Percentiles rank a stretch among this genome's conserved stretches.
These are phyloP conservation scores for Schizopora paradoxa DNA, from an alignment of 1,284 basidiomycete genomes.

Conservation along the genomic window DNA sequence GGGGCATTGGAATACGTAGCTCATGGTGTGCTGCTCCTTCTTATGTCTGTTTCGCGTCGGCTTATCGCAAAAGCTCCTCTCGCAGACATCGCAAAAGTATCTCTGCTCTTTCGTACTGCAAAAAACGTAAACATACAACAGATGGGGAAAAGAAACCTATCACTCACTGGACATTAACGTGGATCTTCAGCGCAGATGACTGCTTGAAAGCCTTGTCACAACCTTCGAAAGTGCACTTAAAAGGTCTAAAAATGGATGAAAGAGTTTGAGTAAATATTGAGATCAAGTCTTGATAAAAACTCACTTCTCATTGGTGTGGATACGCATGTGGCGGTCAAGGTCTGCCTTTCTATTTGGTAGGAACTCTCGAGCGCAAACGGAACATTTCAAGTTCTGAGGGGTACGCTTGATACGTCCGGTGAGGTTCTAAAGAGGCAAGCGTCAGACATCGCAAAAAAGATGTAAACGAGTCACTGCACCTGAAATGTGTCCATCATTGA, in stretches of 20 bases:
- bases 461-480: neutral
- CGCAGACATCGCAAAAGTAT: slow-evolving; percentile 9
- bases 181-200: slow-evolving; percentile 16
- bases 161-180: slow-evolving; percentile 16
- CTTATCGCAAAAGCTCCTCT: slow-evolving; percentile 16
- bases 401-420: slow-evolving; percentile 10
- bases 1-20: slow-evolving; percentile 11
- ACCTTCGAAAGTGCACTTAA: slow-evolving; percentile 7
- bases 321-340: slow-evolving; percentile 16
- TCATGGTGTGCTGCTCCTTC: slow-evolving; percentile 15
- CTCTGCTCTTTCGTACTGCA: slow-evolving; percentile 4
- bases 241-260: slow-evolving; percentile 7
- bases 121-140: neutral
- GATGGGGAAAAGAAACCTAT: neutral
- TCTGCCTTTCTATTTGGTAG: slow-evolving; percentile 15
- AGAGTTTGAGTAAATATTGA: neutral
- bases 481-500: neutral
- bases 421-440: slow-evolving; percentile 1
- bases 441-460: neutral
- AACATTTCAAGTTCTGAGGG: no score
- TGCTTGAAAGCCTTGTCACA: slow-evolving; percentile 16
- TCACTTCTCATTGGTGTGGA: slow-evolving; percentile 18
- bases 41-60: slow-evolving; percentile 15
- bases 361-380: slow-evolving; percentile 13
- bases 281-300: neutral